These are phyloP conservation scores for Isochrysis galbana DNA, from an alignment of 78 protist genomes.

Conservation along the genomic window DNA sequence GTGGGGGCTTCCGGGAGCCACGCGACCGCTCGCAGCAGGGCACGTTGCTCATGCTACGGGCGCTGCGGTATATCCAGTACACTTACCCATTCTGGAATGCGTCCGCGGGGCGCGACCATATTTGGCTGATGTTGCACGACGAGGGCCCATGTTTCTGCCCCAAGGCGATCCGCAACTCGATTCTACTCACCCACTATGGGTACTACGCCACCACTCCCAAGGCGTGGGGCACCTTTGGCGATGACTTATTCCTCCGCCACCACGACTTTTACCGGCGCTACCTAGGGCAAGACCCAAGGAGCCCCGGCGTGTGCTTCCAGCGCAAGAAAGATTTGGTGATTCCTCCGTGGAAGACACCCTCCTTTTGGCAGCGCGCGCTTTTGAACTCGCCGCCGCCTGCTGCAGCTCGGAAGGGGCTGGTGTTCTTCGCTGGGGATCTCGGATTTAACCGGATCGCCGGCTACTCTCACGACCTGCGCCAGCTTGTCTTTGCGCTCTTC, in stretches of 20 bases:
- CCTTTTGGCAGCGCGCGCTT: neutral
- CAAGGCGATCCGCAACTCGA: neutral
- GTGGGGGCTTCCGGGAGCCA: neutral
- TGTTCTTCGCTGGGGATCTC: slow-evolving; percentile 11
- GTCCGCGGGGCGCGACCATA: neutral
- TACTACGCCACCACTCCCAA: neutral
- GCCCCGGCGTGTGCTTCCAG: neutral
- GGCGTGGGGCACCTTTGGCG: neutral
- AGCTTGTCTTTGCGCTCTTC: neutral
- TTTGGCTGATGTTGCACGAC: slow-evolving; percentile 18
- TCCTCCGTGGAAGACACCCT: neutral
- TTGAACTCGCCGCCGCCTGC: neutral
- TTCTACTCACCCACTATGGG: slow-evolving; percentile 19
- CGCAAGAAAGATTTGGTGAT: neutral
- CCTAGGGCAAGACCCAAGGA: neutral
- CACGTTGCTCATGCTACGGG: neutral
- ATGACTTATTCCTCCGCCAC: neutral
- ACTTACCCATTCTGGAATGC: neutral
- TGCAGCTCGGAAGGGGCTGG: neutral
- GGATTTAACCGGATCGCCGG: neutral
- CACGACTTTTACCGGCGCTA: neutral
- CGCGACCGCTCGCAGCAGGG: neutral
- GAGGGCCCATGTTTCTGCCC: slow-evolving; percentile 7
- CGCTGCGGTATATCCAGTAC: neutral
- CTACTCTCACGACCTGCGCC: slow-evolving; percentile 24